Conservation (phyloP, 2,329 filamentous ascomycete species). For the Apiospora pterosperma region DNA sequence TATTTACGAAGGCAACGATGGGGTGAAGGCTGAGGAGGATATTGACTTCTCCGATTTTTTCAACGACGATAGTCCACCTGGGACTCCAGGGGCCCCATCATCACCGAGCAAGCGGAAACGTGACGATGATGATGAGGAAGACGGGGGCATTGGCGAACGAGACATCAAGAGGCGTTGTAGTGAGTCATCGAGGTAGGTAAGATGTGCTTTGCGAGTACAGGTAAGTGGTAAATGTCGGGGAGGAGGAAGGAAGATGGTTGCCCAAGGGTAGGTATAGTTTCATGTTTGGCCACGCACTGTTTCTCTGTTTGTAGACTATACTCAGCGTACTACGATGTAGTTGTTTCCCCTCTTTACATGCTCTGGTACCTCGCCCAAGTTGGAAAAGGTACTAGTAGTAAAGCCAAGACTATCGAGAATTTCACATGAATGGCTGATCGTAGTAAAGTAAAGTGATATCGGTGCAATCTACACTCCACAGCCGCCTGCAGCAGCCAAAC, state of each 20-base stretch:
- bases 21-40: too few species aligned
- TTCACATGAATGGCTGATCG: too few species aligned
- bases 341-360: not conserved
- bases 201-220: not conserved
- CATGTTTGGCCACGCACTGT: not conserved
- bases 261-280: not conserved
- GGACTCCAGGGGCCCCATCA: not conserved
- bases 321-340: too few species aligned
- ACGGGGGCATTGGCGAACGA: not conserved
- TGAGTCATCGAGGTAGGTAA: not conserved
- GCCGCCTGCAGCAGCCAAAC: not conserved
- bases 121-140: not conserved
- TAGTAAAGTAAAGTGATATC: too few species aligned
- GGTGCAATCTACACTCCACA: not conserved
- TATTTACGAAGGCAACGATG: too few species aligned
- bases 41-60: not conserved
- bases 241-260: not conserved
- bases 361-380: not conserved
- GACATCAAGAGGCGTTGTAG: not conserved
- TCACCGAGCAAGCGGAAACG: not conserved
- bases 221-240: not conserved
- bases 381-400: too few species aligned
- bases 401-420: too few species aligned
- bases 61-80: not conserved
- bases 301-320: not conserved